phyloP scores from a whole-genome alignment of 305 asterid species.

The Withania somnifera region DNA sequence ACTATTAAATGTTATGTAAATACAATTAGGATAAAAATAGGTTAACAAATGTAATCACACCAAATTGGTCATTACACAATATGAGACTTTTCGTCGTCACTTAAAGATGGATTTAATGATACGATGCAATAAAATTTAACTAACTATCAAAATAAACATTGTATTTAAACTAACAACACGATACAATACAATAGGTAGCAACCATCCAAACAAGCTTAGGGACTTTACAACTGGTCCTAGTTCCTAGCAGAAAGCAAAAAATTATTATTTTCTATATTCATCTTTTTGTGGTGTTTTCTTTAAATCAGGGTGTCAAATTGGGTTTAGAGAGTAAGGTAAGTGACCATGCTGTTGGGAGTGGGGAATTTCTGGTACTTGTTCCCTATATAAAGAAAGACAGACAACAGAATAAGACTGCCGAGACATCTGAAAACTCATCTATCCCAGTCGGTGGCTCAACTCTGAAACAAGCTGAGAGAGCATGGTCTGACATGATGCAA shows the following conservation, averaged over 20 bases:
- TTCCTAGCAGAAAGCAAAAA: neutral
- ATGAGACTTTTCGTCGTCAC: too few species aligned
- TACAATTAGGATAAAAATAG: too few species aligned
- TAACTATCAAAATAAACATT: too few species aligned
- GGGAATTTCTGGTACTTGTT: constrained; percentile 62
- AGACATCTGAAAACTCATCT: constrained; percentile 21
- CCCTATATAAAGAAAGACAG: constrained; percentile 55
- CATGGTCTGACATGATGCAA: constrained; percentile 69
- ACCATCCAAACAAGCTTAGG: too few species aligned
- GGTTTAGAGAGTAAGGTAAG: constrained; percentile 39
- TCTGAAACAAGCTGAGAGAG: constrained; percentile 43
- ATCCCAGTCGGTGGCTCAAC: constrained; percentile 15
- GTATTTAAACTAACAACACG: too few species aligned
- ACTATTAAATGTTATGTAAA: too few species aligned
- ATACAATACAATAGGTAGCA: too few species aligned
- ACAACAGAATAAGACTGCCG: constrained; percentile 24
- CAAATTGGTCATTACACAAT: too few species aligned
- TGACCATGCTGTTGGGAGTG: constrained; percentile 29
- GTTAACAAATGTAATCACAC: too few species aligned
- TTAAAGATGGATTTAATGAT: too few species aligned
- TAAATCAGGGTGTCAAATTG: constrained; percentile 39
- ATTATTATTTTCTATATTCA: neutral
- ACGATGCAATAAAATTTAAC: too few species aligned
- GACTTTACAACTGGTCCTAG: neutral
- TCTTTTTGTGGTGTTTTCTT: neutral